These are phyloP conservation scores for Stenocarpella maydis DNA, from an alignment of 2,329 filamentous ascomycete genomes.

Conservation along the genomic window DNA sequence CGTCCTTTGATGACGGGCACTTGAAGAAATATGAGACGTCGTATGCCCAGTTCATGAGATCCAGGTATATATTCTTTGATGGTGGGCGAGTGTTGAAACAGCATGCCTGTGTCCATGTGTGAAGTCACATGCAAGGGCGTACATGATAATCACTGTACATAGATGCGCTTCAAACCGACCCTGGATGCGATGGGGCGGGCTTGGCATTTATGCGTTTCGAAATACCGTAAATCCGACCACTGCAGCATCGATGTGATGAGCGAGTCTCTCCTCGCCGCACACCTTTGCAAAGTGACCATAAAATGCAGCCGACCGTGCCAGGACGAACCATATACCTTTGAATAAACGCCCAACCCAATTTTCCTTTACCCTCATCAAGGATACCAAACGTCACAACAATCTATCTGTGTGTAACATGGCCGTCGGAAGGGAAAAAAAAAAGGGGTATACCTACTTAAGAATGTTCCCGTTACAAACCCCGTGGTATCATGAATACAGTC, in stretches of 20 bases:
- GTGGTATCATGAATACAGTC: slow-evolving; percentile 30
- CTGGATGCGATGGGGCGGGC: not conserved
- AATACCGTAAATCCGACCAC: not conserved
- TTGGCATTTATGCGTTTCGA: too few relatives aligned
- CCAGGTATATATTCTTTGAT: not conserved
- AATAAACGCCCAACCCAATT: not conserved
- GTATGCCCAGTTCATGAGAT: not conserved
- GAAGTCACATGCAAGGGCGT: not conserved
- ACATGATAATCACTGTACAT: not conserved
- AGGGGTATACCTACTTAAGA: too few relatives aligned
- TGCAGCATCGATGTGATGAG: not conserved
- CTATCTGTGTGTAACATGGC: not conserved
- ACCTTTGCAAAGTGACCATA: not conserved
- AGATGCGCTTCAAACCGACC: not conserved
- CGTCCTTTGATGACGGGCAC: not conserved
- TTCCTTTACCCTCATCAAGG: not conserved
- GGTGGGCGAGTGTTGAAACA: not conserved
- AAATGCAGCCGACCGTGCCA: not conserved
- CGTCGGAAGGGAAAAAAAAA: too few relatives aligned
- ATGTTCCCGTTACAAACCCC: not conserved
- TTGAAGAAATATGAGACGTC: not conserved
- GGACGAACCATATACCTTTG: not conserved
- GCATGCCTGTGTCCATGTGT: not conserved
- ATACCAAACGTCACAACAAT: not conserved
- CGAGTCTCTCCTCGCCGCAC: not conserved